phyloP scores from a whole-genome alignment of 345 rosid genomes.

The Stellera chamaejasme region DNA sequence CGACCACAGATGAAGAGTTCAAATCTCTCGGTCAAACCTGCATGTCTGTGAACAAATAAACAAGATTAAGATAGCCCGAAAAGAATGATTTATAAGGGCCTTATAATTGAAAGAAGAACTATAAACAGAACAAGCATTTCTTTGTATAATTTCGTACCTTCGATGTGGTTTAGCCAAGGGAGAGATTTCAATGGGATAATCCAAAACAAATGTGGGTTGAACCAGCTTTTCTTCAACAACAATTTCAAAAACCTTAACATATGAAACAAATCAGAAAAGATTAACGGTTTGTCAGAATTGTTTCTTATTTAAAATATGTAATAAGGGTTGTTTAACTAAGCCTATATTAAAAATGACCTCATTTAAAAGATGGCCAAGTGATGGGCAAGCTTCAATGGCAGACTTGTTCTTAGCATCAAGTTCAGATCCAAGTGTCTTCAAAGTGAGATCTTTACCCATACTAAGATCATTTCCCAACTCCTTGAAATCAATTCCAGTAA shows the following conservation, averaged over 20 bases:
- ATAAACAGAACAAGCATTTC: background rate
- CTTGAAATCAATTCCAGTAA: slow-evolving; percentile 58
- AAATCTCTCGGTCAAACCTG: slow-evolving; percentile 88
- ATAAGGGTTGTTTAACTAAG: no score
- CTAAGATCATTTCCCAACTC: slow-evolving; percentile 47
- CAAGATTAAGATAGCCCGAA: slow-evolving; percentile 3
- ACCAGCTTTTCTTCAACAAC: slow-evolving; percentile 82
- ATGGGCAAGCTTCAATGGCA: slow-evolving; percentile 60
- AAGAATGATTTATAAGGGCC: background rate
- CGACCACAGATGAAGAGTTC: slow-evolving; percentile 95
- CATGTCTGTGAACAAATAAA: slow-evolving; percentile 27
- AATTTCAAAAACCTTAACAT: slow-evolving; percentile 73
- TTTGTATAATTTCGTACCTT: slow-evolving; percentile 32
- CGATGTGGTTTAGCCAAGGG: slow-evolving; percentile 93
- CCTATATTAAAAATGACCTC: slow-evolving; percentile 39
- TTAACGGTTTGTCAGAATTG: background rate
- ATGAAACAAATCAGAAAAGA: slow-evolving; percentile 9
- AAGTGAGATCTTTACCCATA: slow-evolving; percentile 53
- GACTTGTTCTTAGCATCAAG: slow-evolving; percentile 65
- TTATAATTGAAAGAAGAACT: background rate
- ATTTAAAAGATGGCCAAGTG: slow-evolving; percentile 80
- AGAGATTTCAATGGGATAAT: slow-evolving; percentile 92
- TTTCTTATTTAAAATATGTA: no score
- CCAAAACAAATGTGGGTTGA: slow-evolving; percentile 94
- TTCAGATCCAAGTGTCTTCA: slow-evolving; percentile 40